Percentiles rank a stretch among this genome's conserved stretches.
These are phyloP conservation scores for Geosmithia putterillii DNA, from an alignment of 2,329 filamentous ascomycete species.

Conservation along the genomic window DNA sequence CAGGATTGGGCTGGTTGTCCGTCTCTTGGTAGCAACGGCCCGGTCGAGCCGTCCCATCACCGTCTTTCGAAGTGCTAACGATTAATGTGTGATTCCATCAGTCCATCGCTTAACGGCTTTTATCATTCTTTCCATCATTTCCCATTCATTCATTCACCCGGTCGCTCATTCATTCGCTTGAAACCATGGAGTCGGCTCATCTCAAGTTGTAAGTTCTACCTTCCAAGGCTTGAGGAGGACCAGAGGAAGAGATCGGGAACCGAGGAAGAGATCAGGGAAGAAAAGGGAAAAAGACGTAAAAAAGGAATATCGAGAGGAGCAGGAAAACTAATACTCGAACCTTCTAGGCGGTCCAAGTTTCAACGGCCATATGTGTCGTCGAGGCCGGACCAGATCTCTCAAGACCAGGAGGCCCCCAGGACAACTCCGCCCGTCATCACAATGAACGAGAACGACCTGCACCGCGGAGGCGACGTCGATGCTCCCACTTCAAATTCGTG, in stretches of 20 bases:
- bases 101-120: no score
- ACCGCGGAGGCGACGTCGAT: background rate
- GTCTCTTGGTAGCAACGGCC: no score
- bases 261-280: no score
- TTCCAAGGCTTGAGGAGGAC: background rate
- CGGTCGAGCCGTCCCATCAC: no score
- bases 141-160: background rate
- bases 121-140: no score
- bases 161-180: background rate
- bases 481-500: background rate
- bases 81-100: no score
- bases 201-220: constrained; percentile 2
- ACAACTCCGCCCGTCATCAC: constrained; percentile 2
- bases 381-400: background rate
- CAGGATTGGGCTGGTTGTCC: no score
- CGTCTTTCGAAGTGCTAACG: no score
- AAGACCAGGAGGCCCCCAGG: constrained; percentile 2
- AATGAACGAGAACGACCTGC: constrained; percentile 1
- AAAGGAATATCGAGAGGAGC: no score
- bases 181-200: constrained; percentile 1
- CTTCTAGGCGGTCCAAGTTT: constrained; percentile 5
- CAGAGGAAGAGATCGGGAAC: no score
- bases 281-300: no score
- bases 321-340: no score
- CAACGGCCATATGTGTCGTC: constrained; percentile 1